phyloP scores from a whole-genome alignment of 257 asterid species.

The Cordia subcordata region DNA sequence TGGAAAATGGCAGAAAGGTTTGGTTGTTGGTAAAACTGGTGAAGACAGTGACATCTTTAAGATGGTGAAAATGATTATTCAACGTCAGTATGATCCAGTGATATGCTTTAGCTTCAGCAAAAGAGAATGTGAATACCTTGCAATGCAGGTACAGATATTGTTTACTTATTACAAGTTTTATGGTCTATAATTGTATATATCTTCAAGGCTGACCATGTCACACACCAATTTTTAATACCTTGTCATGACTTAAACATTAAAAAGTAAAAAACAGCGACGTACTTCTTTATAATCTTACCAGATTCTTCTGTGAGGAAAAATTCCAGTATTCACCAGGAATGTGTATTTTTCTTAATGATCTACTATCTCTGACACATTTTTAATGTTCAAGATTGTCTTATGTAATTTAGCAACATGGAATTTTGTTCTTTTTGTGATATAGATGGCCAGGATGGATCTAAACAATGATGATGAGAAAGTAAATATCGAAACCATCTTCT shows the following conservation, averaged over 20 bases:
- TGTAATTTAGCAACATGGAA: no score
- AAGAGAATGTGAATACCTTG: constrained; percentile 96
- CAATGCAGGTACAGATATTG: constrained; percentile 75
- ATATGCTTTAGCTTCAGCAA: constrained; percentile 99
- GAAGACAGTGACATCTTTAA: constrained; percentile 92
- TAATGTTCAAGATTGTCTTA: no score
- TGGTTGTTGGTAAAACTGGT: constrained; percentile 68
- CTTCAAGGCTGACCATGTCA: no score
- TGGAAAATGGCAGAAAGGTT: constrained; percentile 73
- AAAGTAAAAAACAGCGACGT: no score
- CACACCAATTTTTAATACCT: no score
- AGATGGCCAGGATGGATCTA: constrained; percentile 98
- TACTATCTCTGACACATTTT: no score
- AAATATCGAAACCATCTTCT: constrained; percentile 79
- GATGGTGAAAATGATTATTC: constrained; percentile 96
- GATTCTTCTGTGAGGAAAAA: no score
- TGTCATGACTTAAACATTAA: no score
- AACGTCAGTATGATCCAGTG: constrained; percentile 95
- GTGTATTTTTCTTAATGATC: no score
- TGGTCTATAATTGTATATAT: neutral
- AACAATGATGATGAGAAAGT: constrained; percentile 83
- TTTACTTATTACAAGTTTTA: neutral
- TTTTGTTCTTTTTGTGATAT: constrained; percentile 10
- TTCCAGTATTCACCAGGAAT: no score
- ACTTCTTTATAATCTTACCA: no score